Evolutionary conservation across 2,329 filamentous ascomycete genomes (phyloP).

Genomic region (Monilinia laxa): DNA sequence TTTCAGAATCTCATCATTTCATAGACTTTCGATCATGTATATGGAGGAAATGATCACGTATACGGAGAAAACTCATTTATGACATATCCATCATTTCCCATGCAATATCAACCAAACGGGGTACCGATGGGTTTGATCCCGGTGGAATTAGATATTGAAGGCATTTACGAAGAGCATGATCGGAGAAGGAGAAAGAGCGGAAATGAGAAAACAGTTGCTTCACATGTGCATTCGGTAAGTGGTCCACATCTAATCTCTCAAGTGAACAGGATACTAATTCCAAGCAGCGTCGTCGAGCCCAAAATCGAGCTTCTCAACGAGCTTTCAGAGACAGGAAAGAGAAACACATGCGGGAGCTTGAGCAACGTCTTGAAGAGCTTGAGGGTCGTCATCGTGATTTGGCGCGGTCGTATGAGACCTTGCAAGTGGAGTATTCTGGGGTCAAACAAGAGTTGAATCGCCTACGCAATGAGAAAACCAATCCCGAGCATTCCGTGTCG

Average conservation of each 20-base stretch:
- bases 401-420: slow-evolving; percentile 52
- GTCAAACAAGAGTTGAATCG: slow-evolving; percentile 39
- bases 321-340: slow-evolving; percentile 63
- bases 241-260: background rate
- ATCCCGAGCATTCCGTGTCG: slow-evolving; percentile 19
- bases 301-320: slow-evolving; percentile 60
- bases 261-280: slow-evolving; percentile 18
- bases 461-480: slow-evolving; percentile 33
- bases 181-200: slow-evolving; percentile 38
- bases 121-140: slow-evolving; percentile 38
- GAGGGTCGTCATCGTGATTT: slow-evolving; percentile 57
- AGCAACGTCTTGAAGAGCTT: slow-evolving; percentile 54
- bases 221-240: slow-evolving; percentile 41
- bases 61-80: slow-evolving; percentile 35
- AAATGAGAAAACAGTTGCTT: slow-evolving; percentile 38
- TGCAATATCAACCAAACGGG: slow-evolving; percentile 35
- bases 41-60: slow-evolving; percentile 33
- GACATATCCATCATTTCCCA: slow-evolving; percentile 36
- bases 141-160: slow-evolving; percentile 40
- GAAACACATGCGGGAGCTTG: slow-evolving; percentile 63
- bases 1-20: slow-evolving; percentile 23
- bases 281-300: slow-evolving; percentile 54
- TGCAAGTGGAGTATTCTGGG: slow-evolving; percentile 44
- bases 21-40: slow-evolving; percentile 25
- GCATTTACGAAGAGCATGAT: slow-evolving; percentile 41